Conservation (phyloP, 441 rosid genomes). For the Brassica hybrid region DNA sequence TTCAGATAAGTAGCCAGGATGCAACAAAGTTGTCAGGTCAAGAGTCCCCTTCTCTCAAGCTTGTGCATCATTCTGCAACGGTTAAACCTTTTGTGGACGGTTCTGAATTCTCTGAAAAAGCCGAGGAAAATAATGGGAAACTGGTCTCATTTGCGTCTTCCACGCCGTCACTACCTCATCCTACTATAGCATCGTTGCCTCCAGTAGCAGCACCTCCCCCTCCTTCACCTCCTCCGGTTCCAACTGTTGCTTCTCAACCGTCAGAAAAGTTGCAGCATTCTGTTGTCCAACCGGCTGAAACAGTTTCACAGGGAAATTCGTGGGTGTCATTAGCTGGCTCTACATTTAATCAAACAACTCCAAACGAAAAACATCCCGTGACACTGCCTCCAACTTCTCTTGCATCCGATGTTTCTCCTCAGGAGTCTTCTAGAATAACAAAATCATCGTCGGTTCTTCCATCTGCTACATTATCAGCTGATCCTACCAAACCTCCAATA, state of each 20-base stretch:
- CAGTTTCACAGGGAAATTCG: conserved; percentile 38
- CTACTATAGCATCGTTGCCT: conserved; percentile 38
- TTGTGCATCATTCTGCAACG: conserved; percentile 44
- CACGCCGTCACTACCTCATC: conserved; percentile 46
- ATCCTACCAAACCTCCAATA: conserved; percentile 29
- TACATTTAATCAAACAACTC: conserved; percentile 14
- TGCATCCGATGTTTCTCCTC: conserved; percentile 40
- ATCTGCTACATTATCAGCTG: conserved; percentile 36
- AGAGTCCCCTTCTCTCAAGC: conserved; percentile 42
- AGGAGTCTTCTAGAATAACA: conserved; percentile 6
- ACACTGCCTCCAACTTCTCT: conserved; percentile 42
- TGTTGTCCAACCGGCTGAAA: conserved; percentile 39
- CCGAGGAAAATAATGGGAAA: conserved; percentile 32
- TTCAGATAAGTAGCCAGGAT: conserved; percentile 39
- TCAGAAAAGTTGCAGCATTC: conserved; percentile 44
- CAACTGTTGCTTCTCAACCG: conserved; percentile 38
- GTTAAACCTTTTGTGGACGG: conserved; percentile 42
- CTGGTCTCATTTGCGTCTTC: conserved; percentile 40
- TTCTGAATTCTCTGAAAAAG: conserved; percentile 39
- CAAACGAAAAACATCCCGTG: conserved; percentile 10
- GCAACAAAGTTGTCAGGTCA: conserved; percentile 36
- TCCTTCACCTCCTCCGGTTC: conserved; percentile 37
- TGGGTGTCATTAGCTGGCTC: conserved; percentile 43
- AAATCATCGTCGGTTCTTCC: conserved; percentile 26
- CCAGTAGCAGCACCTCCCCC: conserved; percentile 39